Percentiles rank a stretch among this genome's conserved stretches.
Evolutionary conservation across 2,329 filamentous ascomycete genomes (phyloP).

Genomic region (Gremmenia infestans): DNA sequence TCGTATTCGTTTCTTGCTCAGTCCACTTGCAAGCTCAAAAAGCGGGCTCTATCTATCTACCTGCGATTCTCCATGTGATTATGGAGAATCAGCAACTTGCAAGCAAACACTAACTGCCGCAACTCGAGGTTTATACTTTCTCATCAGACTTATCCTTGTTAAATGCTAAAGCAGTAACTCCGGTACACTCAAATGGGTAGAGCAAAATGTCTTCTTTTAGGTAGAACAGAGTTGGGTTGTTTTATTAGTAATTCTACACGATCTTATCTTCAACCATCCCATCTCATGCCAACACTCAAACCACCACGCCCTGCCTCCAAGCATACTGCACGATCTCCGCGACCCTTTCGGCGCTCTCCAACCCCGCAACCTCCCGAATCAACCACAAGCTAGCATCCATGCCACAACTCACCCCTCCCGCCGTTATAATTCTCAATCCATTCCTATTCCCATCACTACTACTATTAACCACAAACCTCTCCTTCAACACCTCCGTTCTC

Average conservation of each 20-base stretch:
- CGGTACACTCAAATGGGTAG: too few species aligned
- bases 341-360: constrained; percentile 68
- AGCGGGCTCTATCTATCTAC: too few species aligned
- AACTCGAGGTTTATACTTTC: too few species aligned
- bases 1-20: too few species aligned
- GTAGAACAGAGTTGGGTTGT: not conserved
- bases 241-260: not conserved
- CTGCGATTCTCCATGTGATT: too few species aligned
- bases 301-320: constrained; percentile 63
- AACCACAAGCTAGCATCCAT: constrained; percentile 79
- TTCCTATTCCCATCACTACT: constrained; percentile 2
- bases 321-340: constrained; percentile 70
- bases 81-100: too few species aligned
- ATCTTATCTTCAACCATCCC: not conserved
- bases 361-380: constrained; percentile 71
- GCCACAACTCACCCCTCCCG: constrained; percentile 71
- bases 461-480: constrained; percentile 18
- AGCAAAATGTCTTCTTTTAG: too few species aligned
- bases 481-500: constrained; percentile 7
- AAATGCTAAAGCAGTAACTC: too few species aligned
- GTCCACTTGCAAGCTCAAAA: too few species aligned
- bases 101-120: too few species aligned
- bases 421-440: constrained; percentile 66
- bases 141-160: too few species aligned
- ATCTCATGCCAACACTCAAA: not conserved